A percentile compares a stretch with the other conserved stretches of the same genome.
phyloP scores from a whole-genome alignment of 163 green algal genomes.

The Chlamydomonas reinhardtii region DNA sequence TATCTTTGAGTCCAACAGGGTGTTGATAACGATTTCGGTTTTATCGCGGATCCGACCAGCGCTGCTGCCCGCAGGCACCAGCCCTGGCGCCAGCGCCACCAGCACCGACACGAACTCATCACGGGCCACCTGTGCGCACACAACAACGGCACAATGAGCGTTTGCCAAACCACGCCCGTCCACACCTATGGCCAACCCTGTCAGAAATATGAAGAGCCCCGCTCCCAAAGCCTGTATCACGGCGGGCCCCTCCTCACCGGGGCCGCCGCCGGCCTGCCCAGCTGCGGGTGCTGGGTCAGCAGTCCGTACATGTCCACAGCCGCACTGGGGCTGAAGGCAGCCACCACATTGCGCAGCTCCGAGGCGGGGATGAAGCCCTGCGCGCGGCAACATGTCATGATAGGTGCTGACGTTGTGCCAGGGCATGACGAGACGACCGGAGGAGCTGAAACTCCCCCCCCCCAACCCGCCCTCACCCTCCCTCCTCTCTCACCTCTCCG shows the following conservation, averaged over 20 bases:
- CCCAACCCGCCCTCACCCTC: background rate
- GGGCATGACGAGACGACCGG: too few relatives aligned
- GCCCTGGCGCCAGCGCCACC: background rate
- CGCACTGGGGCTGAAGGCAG: constrained; percentile 11
- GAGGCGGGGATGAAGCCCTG: constrained; percentile 26
- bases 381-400: background rate
- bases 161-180: too few relatives aligned
- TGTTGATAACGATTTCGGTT: constrained; percentile 27
- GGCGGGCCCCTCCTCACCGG: background rate
- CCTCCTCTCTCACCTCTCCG: constrained; percentile 1
- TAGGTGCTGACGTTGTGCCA: too few relatives aligned
- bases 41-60: background rate
- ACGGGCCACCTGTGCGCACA: constrained; percentile 11
- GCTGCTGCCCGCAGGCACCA: constrained; percentile 4
- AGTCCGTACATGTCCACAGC: constrained; percentile 25
- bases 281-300: background rate
- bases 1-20: constrained; percentile 32
- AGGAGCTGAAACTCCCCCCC: background rate
- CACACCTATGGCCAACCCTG: too few relatives aligned
- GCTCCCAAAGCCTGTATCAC: too few relatives aligned
- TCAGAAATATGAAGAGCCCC: too few relatives aligned
- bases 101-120: constrained; percentile 38
- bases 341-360: constrained; percentile 15
- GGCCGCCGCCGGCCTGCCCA: background rate
- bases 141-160: too few relatives aligned